Conservation (phyloP, 495 filamentous ascomycete species). For the Tuber calosporum region DNA sequence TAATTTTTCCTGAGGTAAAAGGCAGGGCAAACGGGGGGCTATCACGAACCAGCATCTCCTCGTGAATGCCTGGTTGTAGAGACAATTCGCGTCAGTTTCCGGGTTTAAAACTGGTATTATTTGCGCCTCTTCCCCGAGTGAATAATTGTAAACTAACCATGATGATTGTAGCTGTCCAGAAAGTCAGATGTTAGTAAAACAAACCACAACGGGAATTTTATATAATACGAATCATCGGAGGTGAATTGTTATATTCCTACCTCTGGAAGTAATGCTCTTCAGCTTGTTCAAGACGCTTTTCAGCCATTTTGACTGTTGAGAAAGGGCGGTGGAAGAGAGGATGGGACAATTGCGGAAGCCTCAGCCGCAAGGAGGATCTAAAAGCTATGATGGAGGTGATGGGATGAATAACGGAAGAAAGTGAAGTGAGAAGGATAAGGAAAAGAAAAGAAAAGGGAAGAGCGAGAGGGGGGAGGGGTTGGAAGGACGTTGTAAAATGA, state of each 20-base stretch:
- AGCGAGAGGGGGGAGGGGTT: slow-evolving; percentile 22
- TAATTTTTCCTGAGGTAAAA: slow-evolving; percentile 6
- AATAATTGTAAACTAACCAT: slow-evolving; percentile 38
- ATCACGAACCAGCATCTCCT: slow-evolving; percentile 42
- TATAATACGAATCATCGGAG: background rate
- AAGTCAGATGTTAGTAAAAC: slow-evolving; percentile 13
- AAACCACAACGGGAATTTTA: background rate
- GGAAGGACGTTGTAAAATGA: slow-evolving; percentile 9
- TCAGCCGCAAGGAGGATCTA: slow-evolving; percentile 4
- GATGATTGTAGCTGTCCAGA: slow-evolving; percentile 40
- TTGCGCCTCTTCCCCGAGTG: slow-evolving; percentile 9
- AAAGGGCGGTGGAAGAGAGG: background rate
- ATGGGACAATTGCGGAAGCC: background rate
- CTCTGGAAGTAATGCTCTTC: slow-evolving; percentile 43
- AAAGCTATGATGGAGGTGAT: slow-evolving; percentile 6
- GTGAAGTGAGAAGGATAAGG: slow-evolving; percentile 5
- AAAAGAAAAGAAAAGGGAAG: slow-evolving; percentile 8
- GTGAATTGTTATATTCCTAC: slow-evolving; percentile 18
- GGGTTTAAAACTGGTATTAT: slow-evolving; percentile 14
- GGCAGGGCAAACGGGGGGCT: background rate
- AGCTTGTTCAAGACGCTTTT: slow-evolving; percentile 38
- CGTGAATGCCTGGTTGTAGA: slow-evolving; percentile 39
- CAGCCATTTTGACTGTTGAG: slow-evolving; percentile 14
- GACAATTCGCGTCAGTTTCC: slow-evolving; percentile 34
- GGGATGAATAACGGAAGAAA: slow-evolving; percentile 6